Evolutionary conservation across 2,329 filamentous ascomycete genomes (phyloP).

Genomic region (Beauveria sp.): DNA sequence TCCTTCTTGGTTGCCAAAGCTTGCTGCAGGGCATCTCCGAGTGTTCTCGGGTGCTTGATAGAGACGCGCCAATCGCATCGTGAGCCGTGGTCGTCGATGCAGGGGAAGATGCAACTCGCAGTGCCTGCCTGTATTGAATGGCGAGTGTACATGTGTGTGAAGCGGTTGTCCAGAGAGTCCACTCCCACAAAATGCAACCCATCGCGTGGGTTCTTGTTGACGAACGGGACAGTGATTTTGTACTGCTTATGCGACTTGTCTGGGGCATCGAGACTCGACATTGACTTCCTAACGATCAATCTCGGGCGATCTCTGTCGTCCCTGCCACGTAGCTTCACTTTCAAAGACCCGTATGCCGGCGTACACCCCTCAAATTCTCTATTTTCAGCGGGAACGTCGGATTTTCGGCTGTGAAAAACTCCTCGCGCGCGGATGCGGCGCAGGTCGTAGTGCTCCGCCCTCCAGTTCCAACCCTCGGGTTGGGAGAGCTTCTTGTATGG

Average conservation of each 20-base stretch:
- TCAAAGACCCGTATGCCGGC: constrained; percentile 47
- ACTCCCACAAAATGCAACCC: constrained; percentile 88
- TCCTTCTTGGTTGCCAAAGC: constrained; percentile 35
- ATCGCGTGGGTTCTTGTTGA: constrained; percentile 67
- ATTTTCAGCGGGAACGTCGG: constrained; percentile 47
- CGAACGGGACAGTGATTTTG: constrained; percentile 64
- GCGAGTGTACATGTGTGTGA: constrained; percentile 88
- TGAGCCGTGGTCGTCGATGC: constrained; percentile 76
- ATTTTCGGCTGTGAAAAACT: constrained; percentile 42
- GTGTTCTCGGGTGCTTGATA: constrained; percentile 75
- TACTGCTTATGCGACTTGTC: constrained; percentile 38
- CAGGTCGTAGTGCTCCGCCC: constrained; percentile 68
- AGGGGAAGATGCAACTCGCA: constrained; percentile 75
- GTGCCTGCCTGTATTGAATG: constrained; percentile 72
- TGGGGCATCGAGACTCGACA: constrained; percentile 21
- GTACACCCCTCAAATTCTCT: constrained; percentile 49
- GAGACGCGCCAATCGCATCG: constrained; percentile 83
- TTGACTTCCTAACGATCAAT: constrained; percentile 37
- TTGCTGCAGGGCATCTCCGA: constrained; percentile 66
- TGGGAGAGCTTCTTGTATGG: constrained; percentile 60
- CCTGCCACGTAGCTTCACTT: constrained; percentile 34
- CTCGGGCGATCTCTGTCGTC: constrained; percentile 31
- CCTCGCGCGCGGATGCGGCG: constrained; percentile 58
- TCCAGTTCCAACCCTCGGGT: constrained; percentile 52
- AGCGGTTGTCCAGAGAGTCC: constrained; percentile 69